Evolutionary conservation across 495 filamentous ascomycete genomes (phyloP).

Genomic region (Cairneyella variabilis): DNA sequence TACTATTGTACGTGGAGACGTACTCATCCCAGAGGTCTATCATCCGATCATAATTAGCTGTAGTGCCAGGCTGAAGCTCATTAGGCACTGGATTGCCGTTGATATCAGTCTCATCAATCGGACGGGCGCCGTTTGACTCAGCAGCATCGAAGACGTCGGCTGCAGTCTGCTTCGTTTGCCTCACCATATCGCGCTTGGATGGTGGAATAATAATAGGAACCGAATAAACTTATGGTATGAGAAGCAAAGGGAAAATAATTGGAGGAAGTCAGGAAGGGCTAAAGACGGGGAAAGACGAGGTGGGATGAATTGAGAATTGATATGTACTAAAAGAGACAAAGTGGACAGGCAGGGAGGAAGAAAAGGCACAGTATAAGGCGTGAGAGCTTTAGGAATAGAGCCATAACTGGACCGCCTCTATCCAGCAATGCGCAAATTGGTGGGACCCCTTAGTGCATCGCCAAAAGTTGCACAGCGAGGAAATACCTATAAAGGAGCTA

Average conservation of each 20-base stretch:
- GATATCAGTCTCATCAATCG: not conserved
- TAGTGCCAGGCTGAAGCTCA: not conserved
- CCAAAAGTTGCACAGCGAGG: not conserved
- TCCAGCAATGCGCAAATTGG: not conserved
- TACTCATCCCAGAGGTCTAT: not conserved
- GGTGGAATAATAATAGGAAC: not conserved
- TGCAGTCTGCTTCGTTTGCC: not conserved
- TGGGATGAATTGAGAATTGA: not conserved
- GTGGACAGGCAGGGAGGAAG: not conserved
- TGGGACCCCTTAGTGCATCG: not conserved
- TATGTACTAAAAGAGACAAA: not conserved
- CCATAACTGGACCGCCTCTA: not conserved
- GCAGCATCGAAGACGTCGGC: not conserved
- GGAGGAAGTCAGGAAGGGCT: not conserved
- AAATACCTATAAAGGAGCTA: not conserved
- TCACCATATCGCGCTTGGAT: not conserved
- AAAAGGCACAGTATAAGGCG: not conserved
- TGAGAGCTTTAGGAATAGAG: not conserved
- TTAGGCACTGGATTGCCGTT: not conserved
- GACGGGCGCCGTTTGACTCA: not conserved
- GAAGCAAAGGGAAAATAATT: not conserved
- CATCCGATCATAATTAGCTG: not conserved
- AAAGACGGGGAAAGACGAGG: not conserved
- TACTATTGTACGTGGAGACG: not conserved
- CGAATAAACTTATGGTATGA: not conserved